Conservation (phyloP, 2,329 filamentous ascomycete species). For the Teratosphaeria pseudoeucalypti region DNA sequence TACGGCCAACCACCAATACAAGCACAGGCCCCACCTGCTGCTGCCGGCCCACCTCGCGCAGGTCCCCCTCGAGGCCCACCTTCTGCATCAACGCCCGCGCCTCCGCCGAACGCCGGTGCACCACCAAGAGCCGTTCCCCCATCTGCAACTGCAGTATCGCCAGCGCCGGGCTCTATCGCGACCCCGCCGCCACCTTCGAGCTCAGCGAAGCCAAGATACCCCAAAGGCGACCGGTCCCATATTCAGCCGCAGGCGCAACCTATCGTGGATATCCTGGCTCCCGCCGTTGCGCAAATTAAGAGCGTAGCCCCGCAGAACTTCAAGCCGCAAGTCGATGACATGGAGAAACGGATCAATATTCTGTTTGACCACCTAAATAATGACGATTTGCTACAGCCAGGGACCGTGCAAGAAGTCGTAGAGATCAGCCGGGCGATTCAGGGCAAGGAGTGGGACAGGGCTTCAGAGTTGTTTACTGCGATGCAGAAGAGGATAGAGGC, state of each 20-base stretch:
- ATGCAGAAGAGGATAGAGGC: conserved; percentile 31
- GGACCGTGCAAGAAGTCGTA: conserved; percentile 59
- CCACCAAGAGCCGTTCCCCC: conserved; percentile 2
- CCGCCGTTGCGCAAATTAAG: conserved; percentile 83
- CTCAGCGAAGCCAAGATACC: conserved; percentile 34
- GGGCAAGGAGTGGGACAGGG: conserved; percentile 35
- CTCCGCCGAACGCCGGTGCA: conserved; percentile 13
- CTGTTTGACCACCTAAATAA: conserved; percentile 98
- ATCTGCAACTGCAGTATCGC: neutral
- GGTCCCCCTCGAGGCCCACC: conserved; percentile 31
- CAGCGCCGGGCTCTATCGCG: neutral
- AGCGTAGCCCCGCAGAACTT: conserved; percentile 76
- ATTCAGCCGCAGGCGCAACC: conserved; percentile 68
- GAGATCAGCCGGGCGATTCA: conserved; percentile 40
- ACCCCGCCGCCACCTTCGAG: conserved; percentile 28
- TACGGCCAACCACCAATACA: conserved; percentile 35
- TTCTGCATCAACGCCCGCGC: conserved; percentile 24
- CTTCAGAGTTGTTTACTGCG: conserved; percentile 33
- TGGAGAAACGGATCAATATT: conserved; percentile 77
- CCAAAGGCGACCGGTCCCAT: conserved; percentile 69
- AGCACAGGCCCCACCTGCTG: conserved; percentile 28
- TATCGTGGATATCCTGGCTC: conserved; percentile 69
- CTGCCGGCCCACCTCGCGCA: conserved; percentile 30
- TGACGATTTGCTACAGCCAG: conserved; percentile 72
- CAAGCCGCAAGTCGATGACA: conserved; percentile 81